Evolutionary conservation across 495 filamentous ascomycete genomes (phyloP).

Genomic region (Penicillium soppii): DNA sequence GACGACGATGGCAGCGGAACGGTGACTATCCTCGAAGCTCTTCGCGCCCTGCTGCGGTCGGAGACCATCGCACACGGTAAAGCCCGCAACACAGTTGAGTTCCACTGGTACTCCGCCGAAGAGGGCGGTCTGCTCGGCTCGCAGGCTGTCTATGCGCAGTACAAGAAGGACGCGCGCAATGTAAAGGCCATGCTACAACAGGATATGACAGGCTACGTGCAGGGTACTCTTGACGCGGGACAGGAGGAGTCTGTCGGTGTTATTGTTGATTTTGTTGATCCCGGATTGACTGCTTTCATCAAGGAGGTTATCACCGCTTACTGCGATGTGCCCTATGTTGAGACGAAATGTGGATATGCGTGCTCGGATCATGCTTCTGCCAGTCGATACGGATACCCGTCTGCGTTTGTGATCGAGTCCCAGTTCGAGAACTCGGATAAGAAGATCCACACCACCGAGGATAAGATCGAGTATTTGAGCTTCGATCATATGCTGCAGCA

Average conservation of each 20-base stretch:
- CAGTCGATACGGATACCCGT: slow-evolving; percentile 91
- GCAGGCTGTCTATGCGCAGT: slow-evolving; percentile 84
- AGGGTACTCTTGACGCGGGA: slow-evolving; percentile 80
- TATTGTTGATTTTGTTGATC: slow-evolving; percentile 89
- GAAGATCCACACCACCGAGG: slow-evolving; percentile 88
- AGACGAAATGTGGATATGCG: slow-evolving; percentile 95
- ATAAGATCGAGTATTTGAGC: slow-evolving; percentile 81
- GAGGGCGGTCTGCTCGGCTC: slow-evolving; percentile 85
- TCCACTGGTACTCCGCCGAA: slow-evolving; percentile 94
- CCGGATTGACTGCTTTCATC: slow-evolving; percentile 82
- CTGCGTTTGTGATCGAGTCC: slow-evolving; percentile 93
- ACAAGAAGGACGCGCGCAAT: slow-evolving; percentile 70
- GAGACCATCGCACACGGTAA: slow-evolving; percentile 52
- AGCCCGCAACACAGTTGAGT: slow-evolving; percentile 80
- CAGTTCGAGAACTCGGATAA: slow-evolving; percentile 81
- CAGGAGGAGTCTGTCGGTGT: slow-evolving; percentile 85
- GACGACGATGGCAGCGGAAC: slow-evolving; percentile 77
- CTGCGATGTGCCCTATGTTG: slow-evolving; percentile 83
- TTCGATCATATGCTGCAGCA: slow-evolving; percentile 99
- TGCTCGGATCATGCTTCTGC: slow-evolving; percentile 98
- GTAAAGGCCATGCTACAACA: slow-evolving; percentile 98
- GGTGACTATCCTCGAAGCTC: slow-evolving; percentile 73
- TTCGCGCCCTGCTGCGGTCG: slow-evolving; percentile 61
- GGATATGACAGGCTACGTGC: slow-evolving; percentile 95
- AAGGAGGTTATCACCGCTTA: slow-evolving; percentile 85